phyloP scores from a whole-genome alignment of 78 protist genomes.

The Guillardia theta region DNA sequence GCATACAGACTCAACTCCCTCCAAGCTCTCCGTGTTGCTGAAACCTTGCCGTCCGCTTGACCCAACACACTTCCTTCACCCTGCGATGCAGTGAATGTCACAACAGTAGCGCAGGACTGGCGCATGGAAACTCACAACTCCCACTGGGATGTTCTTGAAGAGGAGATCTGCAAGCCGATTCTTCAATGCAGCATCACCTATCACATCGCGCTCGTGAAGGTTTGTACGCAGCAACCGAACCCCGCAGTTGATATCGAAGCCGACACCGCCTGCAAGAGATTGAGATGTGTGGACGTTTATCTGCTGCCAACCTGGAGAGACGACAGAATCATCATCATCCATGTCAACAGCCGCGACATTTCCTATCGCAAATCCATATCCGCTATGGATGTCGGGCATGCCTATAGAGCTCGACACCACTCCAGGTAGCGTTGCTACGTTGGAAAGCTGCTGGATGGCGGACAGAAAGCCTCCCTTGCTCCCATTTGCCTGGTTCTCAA shows the following conservation, averaged over 20 bases:
- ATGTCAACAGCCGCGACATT: conserved; percentile 94
- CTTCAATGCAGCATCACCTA: background rate
- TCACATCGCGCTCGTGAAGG: conserved; percentile 74
- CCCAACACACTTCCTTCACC: background rate
- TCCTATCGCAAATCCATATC: conserved; percentile 95
- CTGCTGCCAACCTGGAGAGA: conserved; percentile 83
- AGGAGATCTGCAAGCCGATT: background rate
- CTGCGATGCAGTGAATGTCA: background rate
- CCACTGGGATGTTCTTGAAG: background rate
- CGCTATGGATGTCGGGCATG: conserved; percentile 90
- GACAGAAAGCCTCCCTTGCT: conserved; percentile 52
- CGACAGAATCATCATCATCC: conserved; percentile 86
- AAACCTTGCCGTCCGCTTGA: too few species aligned
- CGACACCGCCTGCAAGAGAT: conserved; percentile 81
- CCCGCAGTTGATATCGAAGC: conserved; percentile 97
- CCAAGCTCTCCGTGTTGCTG: too few species aligned
- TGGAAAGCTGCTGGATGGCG: conserved; percentile 50
- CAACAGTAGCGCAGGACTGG: background rate
- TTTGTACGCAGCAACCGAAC: conserved; percentile 94
- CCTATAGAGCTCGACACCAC: conserved; percentile 69
- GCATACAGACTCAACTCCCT: background rate
- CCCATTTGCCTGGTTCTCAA: background rate
- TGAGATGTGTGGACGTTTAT: too few species aligned
- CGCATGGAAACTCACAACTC: background rate
- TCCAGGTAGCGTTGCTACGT: conserved; percentile 57